Percentiles rank a stretch among this genome's conserved stretches.
These are phyloP conservation scores for Pseudopithomyces chartarum DNA, from an alignment of 2,329 filamentous ascomycete species.

Conservation along the genomic window DNA sequence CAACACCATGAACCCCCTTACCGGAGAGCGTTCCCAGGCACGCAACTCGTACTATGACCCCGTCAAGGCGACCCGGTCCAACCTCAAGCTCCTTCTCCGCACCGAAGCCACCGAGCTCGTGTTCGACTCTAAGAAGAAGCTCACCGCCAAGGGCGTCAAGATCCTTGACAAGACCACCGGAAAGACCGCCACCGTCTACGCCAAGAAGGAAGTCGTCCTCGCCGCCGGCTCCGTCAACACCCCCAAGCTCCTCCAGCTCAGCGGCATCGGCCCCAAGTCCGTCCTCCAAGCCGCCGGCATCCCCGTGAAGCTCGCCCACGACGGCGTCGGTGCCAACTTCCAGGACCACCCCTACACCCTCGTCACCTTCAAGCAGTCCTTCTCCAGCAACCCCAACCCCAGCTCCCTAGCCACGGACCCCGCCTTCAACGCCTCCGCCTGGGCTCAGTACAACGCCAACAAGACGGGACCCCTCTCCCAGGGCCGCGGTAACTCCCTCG, in stretches of 20 bases:
- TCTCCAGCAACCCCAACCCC: conserved; percentile 27
- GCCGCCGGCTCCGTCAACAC: conserved; percentile 63
- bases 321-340: conserved; percentile 41
- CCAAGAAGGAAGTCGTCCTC: conserved; percentile 60
- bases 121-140: conserved; percentile 19
- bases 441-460: conserved; percentile 29
- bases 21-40: conserved; percentile 37
- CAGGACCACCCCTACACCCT: conserved; percentile 38
- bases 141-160: conserved; percentile 31
- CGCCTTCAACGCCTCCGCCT: conserved; percentile 34
- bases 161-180: conserved; percentile 24
- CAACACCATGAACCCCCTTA: conserved; percentile 39
- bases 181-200: conserved; percentile 24
- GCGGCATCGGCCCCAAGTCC: conserved; percentile 35
- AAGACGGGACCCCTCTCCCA: conserved; percentile 34
- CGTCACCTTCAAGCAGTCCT: conserved; percentile 25
- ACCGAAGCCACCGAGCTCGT: conserved; percentile 29
- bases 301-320: conserved; percentile 27
- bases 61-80: conserved; percentile 26
- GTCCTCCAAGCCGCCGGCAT: conserved; percentile 34
- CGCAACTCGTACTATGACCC: conserved; percentile 40
- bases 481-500: conserved; percentile 31
- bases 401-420: conserved; percentile 24
- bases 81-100: conserved; percentile 33
- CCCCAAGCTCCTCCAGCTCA: conserved; percentile 55